These are phyloP conservation scores for Byssoonygena ceratinophila DNA, from an alignment of 2,329 filamentous ascomycete genomes.

Conservation along the genomic window DNA sequence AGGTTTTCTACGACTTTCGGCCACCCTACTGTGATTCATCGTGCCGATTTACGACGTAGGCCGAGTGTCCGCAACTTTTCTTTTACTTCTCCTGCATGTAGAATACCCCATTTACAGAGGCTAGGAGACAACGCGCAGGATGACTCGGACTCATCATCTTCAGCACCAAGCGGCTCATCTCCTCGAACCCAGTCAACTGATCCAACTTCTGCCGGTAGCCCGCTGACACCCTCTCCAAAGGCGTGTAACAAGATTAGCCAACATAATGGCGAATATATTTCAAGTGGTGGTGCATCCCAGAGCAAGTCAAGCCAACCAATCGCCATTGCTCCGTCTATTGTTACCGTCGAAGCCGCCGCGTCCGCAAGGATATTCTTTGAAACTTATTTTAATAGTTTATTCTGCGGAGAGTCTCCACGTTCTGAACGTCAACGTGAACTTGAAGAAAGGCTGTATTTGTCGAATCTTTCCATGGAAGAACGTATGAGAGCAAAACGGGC, in stretches of 20 bases:
- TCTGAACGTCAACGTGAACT: slow-evolving; percentile 52
- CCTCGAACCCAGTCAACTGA: slow-evolving; percentile 26
- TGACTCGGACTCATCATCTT: slow-evolving; percentile 28
- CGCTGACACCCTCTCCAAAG: slow-evolving; percentile 15
- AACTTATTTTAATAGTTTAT: slow-evolving; percentile 65
- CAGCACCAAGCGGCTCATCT: slow-evolving; percentile 23
- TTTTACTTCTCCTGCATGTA: slow-evolving; percentile 17
- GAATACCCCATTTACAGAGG: slow-evolving; percentile 15
- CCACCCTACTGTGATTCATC: slow-evolving; percentile 33
- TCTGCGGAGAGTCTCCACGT: slow-evolving; percentile 48
- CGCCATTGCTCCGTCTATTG: slow-evolving; percentile 26
- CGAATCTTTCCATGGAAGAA: slow-evolving; percentile 48
- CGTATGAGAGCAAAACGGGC: slow-evolving; percentile 43
- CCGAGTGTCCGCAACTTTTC: slow-evolving; percentile 24
- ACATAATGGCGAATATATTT: background rate
- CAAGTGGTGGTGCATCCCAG: background rate
- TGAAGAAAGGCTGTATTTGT: slow-evolving; percentile 51
- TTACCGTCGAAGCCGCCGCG: slow-evolving; percentile 65
- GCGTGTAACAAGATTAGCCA: background rate
- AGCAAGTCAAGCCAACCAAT: background rate
- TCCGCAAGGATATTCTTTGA: slow-evolving; percentile 81
- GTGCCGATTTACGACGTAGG: slow-evolving; percentile 27
- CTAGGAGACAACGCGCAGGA: slow-evolving; percentile 25
- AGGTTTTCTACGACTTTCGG: slow-evolving; percentile 33
- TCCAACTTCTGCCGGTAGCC: slow-evolving; percentile 28